Evolutionary conservation across 2,329 filamentous ascomycete genomes (phyloP), one percentile per base, ranked within the genome.

Genomic region (Aureobasidium pullulans): DNA sequence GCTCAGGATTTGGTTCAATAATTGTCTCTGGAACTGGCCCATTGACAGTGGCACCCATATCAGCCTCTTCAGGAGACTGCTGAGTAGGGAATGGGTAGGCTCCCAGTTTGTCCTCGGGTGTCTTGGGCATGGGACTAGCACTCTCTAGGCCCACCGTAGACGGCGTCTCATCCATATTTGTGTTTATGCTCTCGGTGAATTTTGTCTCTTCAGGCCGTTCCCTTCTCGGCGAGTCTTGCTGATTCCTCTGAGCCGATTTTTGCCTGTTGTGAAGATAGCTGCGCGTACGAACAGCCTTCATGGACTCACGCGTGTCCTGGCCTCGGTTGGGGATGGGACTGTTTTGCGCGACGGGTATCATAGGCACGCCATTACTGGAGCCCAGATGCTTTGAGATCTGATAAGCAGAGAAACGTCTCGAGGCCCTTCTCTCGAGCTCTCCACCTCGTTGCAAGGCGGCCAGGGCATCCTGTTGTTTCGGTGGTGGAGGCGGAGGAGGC

Each of bases 311-410:
- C 16, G 87, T 84, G 72, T 95, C 90, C 61, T 89, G 82, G 32
- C 90, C 90, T 62, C 92, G 82, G 69, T 96, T 96, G 5, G 92
- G 92, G 63, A 93, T 81, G 1, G 89, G 90, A 4, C 87, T 87
- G 62, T 86, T 90, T 69, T 95, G 90, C 16, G 79, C 73, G 5
- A 89, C 80, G 29, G 93, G 91, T 19, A 97, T 83, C 69, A 95
- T 88, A 6, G 92, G 90, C 15, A 97, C 87, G 19, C 89, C 90
- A 72, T 86, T 91, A 15, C 88, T 82, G 40, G 87, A 86, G 10
- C 93, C 93, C 1, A 97, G 79, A 67, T 96, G 91, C 70, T 96
- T 97, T 47, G 90, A 90, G 66, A 99, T 96, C 69, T 99, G 94
- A 71, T 97, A 99, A 57, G 91, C 89, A 1, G 94, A 97, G 71